Percentiles rank a stretch among this genome's conserved stretches.
Evolutionary conservation across 352 stramenopile genomes (phyloP).

Genomic region (Plasmopara viticola): DNA sequence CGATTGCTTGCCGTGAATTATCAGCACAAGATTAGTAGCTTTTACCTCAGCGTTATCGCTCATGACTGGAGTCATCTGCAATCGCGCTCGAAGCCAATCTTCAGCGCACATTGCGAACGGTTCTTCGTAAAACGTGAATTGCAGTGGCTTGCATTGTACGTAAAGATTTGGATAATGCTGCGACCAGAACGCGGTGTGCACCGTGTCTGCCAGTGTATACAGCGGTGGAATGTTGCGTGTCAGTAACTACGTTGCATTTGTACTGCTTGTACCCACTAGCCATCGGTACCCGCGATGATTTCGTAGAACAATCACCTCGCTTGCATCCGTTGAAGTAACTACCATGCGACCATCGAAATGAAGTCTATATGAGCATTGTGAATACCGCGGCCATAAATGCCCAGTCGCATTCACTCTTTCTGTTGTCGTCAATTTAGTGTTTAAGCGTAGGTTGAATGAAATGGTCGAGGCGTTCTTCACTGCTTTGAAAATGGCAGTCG

Average conservation of each 20-base stretch:
- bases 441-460: conserved; percentile 27
- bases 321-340: conserved; percentile 15
- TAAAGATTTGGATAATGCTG: conserved; percentile 21
- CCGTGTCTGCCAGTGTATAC: conserved; percentile 27
- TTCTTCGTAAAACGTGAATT: conserved; percentile 28
- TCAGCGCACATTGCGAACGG: conserved; percentile 32
- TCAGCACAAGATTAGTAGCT: conserved; percentile 7
- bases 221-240: conserved; percentile 35
- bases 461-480: conserved; percentile 24
- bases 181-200: conserved; percentile 25
- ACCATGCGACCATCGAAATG: conserved; percentile 35
- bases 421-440: conserved; percentile 3
- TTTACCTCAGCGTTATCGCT: conserved; percentile 1
- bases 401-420: conserved; percentile 21
- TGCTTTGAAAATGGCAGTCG: conserved; percentile 15
- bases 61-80: background rate
- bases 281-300: conserved; percentile 36
- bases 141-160: conserved; percentile 28
- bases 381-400: conserved; percentile 20
- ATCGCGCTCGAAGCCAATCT: conserved; percentile 23
- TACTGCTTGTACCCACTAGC: conserved; percentile 1
- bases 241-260: conserved; percentile 26
- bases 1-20: conserved; percentile 25
- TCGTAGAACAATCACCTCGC: conserved; percentile 24
- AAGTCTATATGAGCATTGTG: conserved; percentile 31